phyloP scores from a whole-genome alignment of 441 rosid genomes.

The Flueggea neowawraea region DNA sequence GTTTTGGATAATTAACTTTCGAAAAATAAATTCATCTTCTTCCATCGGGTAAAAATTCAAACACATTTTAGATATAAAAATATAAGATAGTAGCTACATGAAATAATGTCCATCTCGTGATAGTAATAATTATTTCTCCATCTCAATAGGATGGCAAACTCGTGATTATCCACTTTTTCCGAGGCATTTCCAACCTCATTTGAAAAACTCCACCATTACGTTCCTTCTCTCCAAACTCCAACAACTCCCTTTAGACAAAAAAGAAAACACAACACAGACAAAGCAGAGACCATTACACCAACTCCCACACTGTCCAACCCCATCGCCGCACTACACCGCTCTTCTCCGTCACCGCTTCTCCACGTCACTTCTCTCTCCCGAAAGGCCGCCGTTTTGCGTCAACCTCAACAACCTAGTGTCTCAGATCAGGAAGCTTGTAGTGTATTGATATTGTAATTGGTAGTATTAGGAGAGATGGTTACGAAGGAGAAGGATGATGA shows the following conservation, averaged over 20 bases:
- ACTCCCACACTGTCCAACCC: no score
- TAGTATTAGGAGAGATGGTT: conserved; percentile 33
- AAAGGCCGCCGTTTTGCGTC: not conserved
- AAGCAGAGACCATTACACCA: not conserved
- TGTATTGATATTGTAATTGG: no score
- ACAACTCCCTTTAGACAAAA: not conserved
- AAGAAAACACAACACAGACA: not conserved
- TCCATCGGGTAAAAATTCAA: no score
- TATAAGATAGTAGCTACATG: no score
- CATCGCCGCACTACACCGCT: no score
- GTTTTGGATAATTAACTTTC: no score
- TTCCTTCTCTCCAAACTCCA: conserved; percentile 13
- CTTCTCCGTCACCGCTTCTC: no score
- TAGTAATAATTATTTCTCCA: not conserved
- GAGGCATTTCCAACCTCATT: conserved; percentile 1
- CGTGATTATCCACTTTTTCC: conserved; percentile 8
- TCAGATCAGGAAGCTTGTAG: no score
- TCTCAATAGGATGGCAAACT: conserved; percentile 20
- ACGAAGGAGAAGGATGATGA: conserved; percentile 80
- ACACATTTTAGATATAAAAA: no score
- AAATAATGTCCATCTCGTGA: not conserved
- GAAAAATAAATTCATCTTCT: no score
- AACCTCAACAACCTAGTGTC: no score
- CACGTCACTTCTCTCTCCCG: no score
- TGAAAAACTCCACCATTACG: conserved; percentile 21